These are phyloP conservation scores for Magnolia officinalis DNA, from an alignment of 164 flowering plant genomes.

Conservation along the genomic window DNA sequence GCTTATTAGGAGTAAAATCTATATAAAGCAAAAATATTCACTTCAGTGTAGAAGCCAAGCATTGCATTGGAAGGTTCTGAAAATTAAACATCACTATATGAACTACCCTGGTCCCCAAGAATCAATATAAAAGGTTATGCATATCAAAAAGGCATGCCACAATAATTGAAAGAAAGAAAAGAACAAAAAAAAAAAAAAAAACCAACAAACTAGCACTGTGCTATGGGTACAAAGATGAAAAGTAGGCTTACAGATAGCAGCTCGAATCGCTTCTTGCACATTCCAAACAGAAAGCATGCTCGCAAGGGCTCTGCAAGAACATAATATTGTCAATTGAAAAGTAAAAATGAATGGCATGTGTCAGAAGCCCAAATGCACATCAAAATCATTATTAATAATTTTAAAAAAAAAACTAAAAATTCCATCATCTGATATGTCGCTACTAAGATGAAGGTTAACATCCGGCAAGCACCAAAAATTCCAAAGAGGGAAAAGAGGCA, in stretches of 20 bases:
- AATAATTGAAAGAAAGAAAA: not conserved
- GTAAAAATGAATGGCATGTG: too few species aligned
- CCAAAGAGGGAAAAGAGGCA: not conserved
- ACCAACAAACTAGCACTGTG: not conserved
- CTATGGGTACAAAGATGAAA: not conserved
- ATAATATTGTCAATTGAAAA: not conserved
- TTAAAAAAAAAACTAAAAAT: too few species aligned
- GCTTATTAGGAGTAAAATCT: too few species aligned
- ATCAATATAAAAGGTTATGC: not conserved
- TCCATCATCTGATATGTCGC: not conserved
- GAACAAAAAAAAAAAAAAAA: not conserved
- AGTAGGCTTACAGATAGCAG: slow-evolving; percentile 81
- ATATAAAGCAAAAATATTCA: too few species aligned
- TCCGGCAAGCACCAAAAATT: too few species aligned
- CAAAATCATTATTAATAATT: not conserved
- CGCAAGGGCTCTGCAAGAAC: slow-evolving; percentile 82
- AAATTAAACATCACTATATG: not conserved
- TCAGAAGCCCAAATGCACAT: not conserved
- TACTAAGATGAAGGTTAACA: not conserved
- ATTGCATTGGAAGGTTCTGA: not conserved
- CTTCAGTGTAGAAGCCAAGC: not conserved
- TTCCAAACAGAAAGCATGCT: slow-evolving; percentile 91
- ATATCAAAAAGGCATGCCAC: too few species aligned
- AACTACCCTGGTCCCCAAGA: not conserved
- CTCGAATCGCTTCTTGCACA: slow-evolving; percentile 96